Evolutionary conservation across 2,329 filamentous ascomycete genomes (phyloP), one percentile per base, ranked within the genome.

Genomic region (Westerdykella sp.): DNA sequence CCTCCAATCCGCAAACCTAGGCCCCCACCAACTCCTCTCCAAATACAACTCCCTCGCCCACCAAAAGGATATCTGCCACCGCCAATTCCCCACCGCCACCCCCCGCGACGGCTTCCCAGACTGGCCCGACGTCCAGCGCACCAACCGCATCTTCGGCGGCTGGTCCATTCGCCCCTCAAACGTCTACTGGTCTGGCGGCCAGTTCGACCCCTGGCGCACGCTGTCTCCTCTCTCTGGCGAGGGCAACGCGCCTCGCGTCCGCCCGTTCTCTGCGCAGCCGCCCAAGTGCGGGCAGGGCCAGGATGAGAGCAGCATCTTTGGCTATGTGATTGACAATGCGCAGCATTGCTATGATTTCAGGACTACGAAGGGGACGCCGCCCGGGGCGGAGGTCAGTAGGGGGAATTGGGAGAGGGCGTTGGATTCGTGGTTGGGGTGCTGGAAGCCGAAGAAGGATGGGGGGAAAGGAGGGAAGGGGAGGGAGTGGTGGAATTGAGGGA

Each of bases 191-290:
- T 71, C 63, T 38, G 70, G 65, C 18, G 73, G 74, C 4, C 68
- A 77, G 42, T 75, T 70, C 48, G 75, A 78, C 44, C 74, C 74
- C 3, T 79, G 75, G 75, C 63, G 71, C 15, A 69, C 72, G 0
- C 57, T 76, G 2, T 71, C 68, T 0, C 65, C 69, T 1, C 60
- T 76, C 0, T 70, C 68, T 2, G 60, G 52, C 0, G 69, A 74
- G 44, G 41, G 49, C 0, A 68, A 66, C 34, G 69, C 70, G 4
- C 73, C 73, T 4, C 58, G 62, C 11, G 56, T 72, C 13, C 48
- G 48, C 0, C 49, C 69, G 6, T 69, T 70, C 1, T 15, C 32
- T 9, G 66, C 65, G 3, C 50, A 68, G 0, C 64, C 73, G 13
- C 74, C 74, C 0, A 51, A 55, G 14, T 78, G 74, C 44, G 68